Conservation (phyloP, 169 alveolate species). For the Hepatocystis sp. region DNA sequence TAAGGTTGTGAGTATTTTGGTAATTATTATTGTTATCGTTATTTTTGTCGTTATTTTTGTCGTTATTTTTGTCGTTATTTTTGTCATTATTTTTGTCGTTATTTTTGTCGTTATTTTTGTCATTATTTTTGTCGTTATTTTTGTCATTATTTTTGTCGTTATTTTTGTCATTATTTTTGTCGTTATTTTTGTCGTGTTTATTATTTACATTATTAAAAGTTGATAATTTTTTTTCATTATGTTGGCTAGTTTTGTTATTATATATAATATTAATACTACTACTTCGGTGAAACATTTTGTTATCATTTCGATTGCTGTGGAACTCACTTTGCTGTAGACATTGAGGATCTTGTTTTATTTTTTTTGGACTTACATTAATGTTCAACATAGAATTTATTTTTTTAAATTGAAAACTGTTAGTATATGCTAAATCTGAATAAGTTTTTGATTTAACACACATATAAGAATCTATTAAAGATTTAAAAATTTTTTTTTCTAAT, state of each 20-base stretch:
- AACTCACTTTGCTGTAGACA: background rate
- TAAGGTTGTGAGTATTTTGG: slow-evolving; percentile 10
- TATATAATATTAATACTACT: too few species aligned
- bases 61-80: background rate
- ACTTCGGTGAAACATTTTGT: too few species aligned
- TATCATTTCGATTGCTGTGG: too few species aligned
- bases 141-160: too few species aligned
- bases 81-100: slow-evolving; percentile 4
- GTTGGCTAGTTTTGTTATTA: too few species aligned
- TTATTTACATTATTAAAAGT: too few species aligned
- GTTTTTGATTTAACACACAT: slow-evolving; percentile 50
- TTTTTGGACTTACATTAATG: background rate
- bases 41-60: background rate
- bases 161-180: too few species aligned
- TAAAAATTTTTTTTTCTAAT: slow-evolving; percentile 75
- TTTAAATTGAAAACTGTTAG: slow-evolving; percentile 12
- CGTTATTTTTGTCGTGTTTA: too few species aligned
- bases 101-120: too few species aligned
- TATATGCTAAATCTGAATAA: slow-evolving; percentile 35
- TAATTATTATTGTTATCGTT: background rate
- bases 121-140: too few species aligned
- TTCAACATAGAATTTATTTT: slow-evolving; percentile 6
- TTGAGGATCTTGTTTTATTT: too few species aligned
- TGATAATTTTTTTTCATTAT: too few species aligned
- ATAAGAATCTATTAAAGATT: slow-evolving; percentile 63